Conservation (phyloP, 768 basidiomycete genomes). For the Hygrophorus pudorinus region DNA sequence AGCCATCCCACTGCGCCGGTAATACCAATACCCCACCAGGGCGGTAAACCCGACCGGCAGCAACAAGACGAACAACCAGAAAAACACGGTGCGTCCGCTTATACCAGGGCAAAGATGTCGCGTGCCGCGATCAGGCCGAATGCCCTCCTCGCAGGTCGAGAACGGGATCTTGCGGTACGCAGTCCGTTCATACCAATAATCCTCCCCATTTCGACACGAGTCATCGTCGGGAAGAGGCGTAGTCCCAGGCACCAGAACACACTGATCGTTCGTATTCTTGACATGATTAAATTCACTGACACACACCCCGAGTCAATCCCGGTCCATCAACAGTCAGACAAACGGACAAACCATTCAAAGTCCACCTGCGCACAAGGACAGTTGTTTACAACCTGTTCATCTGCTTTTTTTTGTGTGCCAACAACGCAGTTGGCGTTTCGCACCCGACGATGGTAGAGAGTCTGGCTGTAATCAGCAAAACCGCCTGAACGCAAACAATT, state of each 20-base stretch:
- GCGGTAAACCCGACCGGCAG: conserved; percentile 73
- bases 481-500: conserved; percentile 1
- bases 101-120: conserved; percentile 78
- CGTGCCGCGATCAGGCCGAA: conserved; percentile 65
- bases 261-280: conserved; percentile 57
- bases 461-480: conserved; percentile 31
- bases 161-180: conserved; percentile 85
- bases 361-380: conserved; percentile 69
- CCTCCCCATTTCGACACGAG: conserved; percentile 49
- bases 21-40: conserved; percentile 75
- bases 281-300: conserved; percentile 87
- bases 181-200: conserved; percentile 92
- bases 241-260: conserved; percentile 69
- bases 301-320: conserved; percentile 1
- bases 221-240: conserved; percentile 51
- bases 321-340: background rate
- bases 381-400: conserved; percentile 46
- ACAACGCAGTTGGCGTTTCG: conserved; percentile 78
- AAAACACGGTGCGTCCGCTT: conserved; percentile 58
- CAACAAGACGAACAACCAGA: conserved; percentile 75
- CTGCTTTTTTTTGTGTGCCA: conserved; percentile 52
- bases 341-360: conserved; percentile 78
- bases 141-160: conserved; percentile 78
- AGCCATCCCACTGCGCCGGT: conserved; percentile 58
- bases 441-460: conserved; percentile 81